A percentile compares a stretch with the other conserved stretches of the same genome.
These are phyloP conservation scores for Suhomyces bolitotheri DNA, from an alignment of 1,139 yeast genomes.

Conservation along the genomic window DNA sequence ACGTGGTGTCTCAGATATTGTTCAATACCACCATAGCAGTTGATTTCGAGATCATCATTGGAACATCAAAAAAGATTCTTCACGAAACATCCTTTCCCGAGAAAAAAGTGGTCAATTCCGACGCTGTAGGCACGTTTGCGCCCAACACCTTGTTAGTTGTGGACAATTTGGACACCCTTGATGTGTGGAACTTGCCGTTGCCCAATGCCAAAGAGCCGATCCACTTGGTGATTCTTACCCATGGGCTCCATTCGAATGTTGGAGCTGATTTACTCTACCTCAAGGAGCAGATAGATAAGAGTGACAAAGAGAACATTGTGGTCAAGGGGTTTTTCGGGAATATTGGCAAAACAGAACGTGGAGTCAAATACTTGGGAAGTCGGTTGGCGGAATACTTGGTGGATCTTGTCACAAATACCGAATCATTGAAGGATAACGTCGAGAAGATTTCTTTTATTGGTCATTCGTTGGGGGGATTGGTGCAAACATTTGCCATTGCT, in stretches of 20 bases:
- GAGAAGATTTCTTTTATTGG: conserved; percentile 79
- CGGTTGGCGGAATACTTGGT: conserved; percentile 77
- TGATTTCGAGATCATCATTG: conserved; percentile 67
- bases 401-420: conserved; percentile 50
- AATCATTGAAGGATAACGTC: conserved; percentile 36
- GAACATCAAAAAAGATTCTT: conserved; percentile 48
- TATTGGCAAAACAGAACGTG: conserved; percentile 87
- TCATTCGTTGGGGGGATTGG: conserved; percentile 90
- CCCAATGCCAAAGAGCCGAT: conserved; percentile 52
- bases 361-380: conserved; percentile 82
- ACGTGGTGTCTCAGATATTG: conserved; percentile 80
- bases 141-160: conserved; percentile 36
- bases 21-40: conserved; percentile 71
- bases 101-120: conserved; percentile 29
- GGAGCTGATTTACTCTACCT: conserved; percentile 86
- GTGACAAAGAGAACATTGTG: conserved; percentile 54
- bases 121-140: conserved; percentile 32
- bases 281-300: conserved; percentile 74
- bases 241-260: conserved; percentile 88
- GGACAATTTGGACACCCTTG: conserved; percentile 58
- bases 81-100: conserved; percentile 36
- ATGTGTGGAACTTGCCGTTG: conserved; percentile 66
- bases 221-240: conserved; percentile 80
- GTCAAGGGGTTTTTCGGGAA: conserved; percentile 85
- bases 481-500: conserved; percentile 89